These are phyloP conservation scores for Cinnamomum micranthum DNA, from an alignment of 164 flowering plant species.

Conservation along the genomic window DNA sequence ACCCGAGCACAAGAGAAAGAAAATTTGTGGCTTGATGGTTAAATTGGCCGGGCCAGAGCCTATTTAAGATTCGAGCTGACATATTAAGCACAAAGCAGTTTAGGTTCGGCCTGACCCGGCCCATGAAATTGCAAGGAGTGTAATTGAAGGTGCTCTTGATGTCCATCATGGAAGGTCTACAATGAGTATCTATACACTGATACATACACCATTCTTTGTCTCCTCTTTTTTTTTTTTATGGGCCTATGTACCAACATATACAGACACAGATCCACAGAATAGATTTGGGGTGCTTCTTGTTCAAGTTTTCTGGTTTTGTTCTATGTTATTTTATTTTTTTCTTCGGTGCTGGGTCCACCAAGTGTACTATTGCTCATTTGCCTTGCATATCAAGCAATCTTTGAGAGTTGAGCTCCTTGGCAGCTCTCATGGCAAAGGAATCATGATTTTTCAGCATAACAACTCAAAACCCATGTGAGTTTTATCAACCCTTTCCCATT, in stretches of 20 bases:
- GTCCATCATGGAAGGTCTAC: background rate
- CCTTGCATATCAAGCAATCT: conserved; percentile 89
- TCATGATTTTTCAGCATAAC: conserved; percentile 62
- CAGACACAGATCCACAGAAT: background rate
- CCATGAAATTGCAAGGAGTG: background rate
- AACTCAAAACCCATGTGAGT: conserved; percentile 81
- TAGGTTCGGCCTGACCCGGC: too few species aligned
- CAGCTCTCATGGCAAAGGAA: conserved; percentile 70
- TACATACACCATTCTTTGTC: background rate
- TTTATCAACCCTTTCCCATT: conserved; percentile 26
- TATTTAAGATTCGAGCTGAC: too few species aligned
- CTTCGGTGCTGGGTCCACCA: conserved; percentile 49
- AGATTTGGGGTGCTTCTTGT: background rate
- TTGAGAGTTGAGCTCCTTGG: conserved; percentile 14
- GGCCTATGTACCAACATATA: background rate
- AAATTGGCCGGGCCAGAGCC: too few species aligned
- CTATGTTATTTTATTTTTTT: background rate
- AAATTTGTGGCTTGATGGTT: too few species aligned
- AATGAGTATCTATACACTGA: background rate
- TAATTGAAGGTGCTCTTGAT: background rate
- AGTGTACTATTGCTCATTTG: conserved; percentile 60
- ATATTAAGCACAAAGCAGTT: too few species aligned
- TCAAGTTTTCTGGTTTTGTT: background rate
- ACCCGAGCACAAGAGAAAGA: too few species aligned
- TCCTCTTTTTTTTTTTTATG: too few species aligned